Conservation (phyloP, 441 rosid species). For the Metrosideros polymorpha region DNA sequence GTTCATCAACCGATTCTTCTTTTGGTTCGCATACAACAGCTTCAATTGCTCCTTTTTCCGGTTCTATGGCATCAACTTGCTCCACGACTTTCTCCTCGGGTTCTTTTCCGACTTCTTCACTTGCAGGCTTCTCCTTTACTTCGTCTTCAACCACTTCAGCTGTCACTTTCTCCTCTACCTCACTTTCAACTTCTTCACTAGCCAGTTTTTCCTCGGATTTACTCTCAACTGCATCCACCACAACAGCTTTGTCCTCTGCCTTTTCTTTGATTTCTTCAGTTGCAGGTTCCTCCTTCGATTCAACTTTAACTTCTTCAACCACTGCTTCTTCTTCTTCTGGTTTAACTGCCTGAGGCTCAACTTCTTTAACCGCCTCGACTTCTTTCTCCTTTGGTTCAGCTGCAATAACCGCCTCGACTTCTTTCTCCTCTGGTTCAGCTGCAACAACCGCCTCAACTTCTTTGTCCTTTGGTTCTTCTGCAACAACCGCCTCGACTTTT, state of each 20-base stretch:
- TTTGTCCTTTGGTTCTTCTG: not conserved
- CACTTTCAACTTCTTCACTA: not conserved
- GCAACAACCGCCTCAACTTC: not conserved
- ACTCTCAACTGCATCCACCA: not conserved
- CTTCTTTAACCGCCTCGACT: not conserved
- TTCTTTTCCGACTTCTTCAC: not conserved
- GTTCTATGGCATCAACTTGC: constrained; percentile 2
- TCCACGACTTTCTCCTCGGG: constrained; percentile 4
- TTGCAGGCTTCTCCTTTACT: not conserved
- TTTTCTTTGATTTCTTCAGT: not conserved
- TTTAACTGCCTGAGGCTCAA: not conserved
- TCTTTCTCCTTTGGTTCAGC: not conserved
- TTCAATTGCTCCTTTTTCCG: not conserved
- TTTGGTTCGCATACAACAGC: not conserved
- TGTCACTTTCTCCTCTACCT: constrained; percentile 2
- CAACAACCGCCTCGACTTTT: not conserved
- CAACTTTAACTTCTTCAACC: constrained; percentile 3
- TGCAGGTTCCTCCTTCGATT: not conserved
- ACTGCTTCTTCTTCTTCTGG: not conserved
- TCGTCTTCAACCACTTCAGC: not conserved
- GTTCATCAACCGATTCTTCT: not conserved
- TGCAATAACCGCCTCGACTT: not conserved
- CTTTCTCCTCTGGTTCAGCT: not conserved
- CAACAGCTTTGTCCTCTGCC: not conserved
- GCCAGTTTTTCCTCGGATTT: not conserved